Conservation (phyloP, 257 asterid genomes). For the Avicennia marina region DNA sequence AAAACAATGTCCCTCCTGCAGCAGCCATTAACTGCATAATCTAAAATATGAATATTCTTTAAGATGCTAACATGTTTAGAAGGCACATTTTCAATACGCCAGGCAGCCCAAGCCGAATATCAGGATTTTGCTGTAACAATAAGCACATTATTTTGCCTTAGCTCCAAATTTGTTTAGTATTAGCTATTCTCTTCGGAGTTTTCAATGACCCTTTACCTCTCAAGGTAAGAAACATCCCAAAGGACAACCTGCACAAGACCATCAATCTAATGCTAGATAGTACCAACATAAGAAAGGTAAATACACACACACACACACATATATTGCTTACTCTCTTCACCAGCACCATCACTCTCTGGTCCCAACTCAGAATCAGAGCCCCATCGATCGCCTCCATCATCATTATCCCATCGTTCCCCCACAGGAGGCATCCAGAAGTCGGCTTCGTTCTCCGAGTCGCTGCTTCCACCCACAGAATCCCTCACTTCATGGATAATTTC, state of each 20-base stretch:
- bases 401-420: conserved; percentile 93
- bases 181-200: conserved; percentile 1
- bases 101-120: too few relatives aligned
- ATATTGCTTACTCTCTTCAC: conserved; percentile 68
- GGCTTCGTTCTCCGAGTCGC: conserved; percentile 46
- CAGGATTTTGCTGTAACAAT: background rate
- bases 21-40: background rate
- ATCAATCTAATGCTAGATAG: background rate
- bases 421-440: conserved; percentile 92
- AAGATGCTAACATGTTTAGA: background rate
- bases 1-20: background rate
- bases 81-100: background rate
- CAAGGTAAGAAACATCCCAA: too few relatives aligned
- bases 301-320: background rate
- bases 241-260: too few relatives aligned
- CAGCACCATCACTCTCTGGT: conserved; percentile 44
- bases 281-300: background rate
- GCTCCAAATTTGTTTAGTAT: conserved; percentile 7
- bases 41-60: background rate
- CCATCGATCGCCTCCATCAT: conserved; percentile 91
- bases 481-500: conserved; percentile 44
- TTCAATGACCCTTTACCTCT: too few relatives aligned
- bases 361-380: conserved; percentile 59
- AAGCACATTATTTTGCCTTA: background rate
- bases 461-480: conserved; percentile 41